Percentiles rank a stretch among this genome's conserved stretches.
Evolutionary conservation across 352 stramenopile genomes (phyloP).

Genomic region (Phytopythium montanum): DNA sequence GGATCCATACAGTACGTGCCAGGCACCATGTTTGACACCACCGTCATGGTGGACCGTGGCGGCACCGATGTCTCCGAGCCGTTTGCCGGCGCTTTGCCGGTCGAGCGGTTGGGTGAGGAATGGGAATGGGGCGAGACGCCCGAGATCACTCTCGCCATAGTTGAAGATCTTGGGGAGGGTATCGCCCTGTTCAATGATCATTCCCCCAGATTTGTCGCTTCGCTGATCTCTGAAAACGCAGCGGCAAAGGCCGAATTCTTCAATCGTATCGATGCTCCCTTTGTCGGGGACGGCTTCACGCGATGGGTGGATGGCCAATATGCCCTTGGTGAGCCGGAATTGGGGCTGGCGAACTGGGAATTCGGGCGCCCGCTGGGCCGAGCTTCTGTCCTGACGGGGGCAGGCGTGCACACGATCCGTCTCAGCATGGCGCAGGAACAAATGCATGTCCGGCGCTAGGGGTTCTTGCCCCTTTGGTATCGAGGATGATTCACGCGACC

Average conservation of each 20-base stretch:
- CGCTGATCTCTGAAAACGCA: constrained; percentile 3
- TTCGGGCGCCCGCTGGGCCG: constrained; percentile 1
- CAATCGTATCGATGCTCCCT: constrained; percentile 3
- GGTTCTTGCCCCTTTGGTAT: constrained; percentile 3
- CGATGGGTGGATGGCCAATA: constrained; percentile 3
- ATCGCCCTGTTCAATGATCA: constrained; percentile 4
- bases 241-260: constrained; percentile 3
- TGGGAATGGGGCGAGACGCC: constrained; percentile 2
- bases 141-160: constrained; percentile 3
- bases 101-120: constrained; percentile 3
- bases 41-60: constrained; percentile 2
- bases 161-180: constrained; percentile 3
- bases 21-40: constrained; percentile 3
- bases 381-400: constrained; percentile 2
- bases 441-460: constrained; percentile 3
- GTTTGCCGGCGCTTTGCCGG: constrained; percentile 2
- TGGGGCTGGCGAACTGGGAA: constrained; percentile 2
- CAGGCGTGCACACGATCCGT: constrained; percentile 2
- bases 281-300: constrained; percentile 2
- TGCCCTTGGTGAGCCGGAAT: constrained; percentile 3
- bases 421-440: constrained; percentile 3
- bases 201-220: constrained; percentile 3
- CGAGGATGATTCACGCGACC: constrained; percentile 3
- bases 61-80: constrained; percentile 2
- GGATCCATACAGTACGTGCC: constrained; percentile 3